phyloP scores from a whole-genome alignment of 495 filamentous ascomycete species.

The Lichenothelia convexa region DNA sequence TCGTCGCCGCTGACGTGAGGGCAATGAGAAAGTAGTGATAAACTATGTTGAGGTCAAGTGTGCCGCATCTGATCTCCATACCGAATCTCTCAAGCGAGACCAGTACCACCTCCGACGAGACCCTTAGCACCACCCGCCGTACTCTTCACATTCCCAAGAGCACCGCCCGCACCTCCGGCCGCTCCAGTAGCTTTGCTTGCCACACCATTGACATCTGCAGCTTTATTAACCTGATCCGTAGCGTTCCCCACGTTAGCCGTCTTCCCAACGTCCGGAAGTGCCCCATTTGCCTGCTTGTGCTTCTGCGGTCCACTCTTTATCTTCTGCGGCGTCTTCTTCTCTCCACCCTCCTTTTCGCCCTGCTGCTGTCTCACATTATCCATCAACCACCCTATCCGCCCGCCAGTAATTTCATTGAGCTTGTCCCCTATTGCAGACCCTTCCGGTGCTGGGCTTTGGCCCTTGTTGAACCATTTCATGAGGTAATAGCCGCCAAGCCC shows the following conservation, averaged over 20 bases:
- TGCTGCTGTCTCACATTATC: slow-evolving; percentile 4
- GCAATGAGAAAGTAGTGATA: no score
- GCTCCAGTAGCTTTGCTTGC: background rate
- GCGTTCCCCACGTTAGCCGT: background rate
- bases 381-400: slow-evolving; percentile 19
- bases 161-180: no score
- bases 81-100: background rate
- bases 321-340: background rate
- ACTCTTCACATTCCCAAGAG: background rate
- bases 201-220: background rate
- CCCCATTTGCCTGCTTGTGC: background rate
- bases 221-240: background rate
- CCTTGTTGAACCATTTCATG: slow-evolving; percentile 29
- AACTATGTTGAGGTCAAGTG: no score
- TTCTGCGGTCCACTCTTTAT: background rate
- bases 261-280: background rate
- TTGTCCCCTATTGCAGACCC: slow-evolving; percentile 20
- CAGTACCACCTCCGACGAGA: background rate
- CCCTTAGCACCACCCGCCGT: background rate
- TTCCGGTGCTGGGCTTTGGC: slow-evolving; percentile 7
- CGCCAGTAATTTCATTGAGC: slow-evolving; percentile 19
- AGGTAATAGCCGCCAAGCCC: slow-evolving; percentile 36
- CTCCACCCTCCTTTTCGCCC: background rate
- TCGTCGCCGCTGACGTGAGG: no score
- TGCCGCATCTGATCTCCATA: background rate